phyloP scores from a whole-genome alignment of 352 stramenopile species.

The Phytophthora podocarpi region DNA sequence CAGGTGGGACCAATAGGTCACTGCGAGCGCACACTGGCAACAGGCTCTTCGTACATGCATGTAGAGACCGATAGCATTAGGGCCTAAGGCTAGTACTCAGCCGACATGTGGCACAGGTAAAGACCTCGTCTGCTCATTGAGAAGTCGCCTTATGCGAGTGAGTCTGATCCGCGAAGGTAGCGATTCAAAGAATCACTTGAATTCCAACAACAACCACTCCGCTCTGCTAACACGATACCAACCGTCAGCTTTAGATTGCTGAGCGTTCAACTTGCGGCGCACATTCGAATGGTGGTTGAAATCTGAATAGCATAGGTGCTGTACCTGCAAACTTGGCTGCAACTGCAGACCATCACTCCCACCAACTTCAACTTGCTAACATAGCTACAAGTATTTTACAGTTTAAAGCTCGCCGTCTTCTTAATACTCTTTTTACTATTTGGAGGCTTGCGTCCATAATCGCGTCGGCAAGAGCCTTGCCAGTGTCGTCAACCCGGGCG shows the following conservation, averaged over 20 bases:
- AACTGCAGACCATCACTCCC: constrained; percentile 18
- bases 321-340: neutral
- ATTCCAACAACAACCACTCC: too few relatives aligned
- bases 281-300: too few relatives aligned
- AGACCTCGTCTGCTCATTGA: constrained; percentile 1
- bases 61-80: too few relatives aligned
- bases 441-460: constrained; percentile 6
- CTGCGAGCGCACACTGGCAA: too few relatives aligned
- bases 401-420: too few relatives aligned
- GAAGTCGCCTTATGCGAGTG: neutral
- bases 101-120: neutral
- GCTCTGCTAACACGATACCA: too few relatives aligned
- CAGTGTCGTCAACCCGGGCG: neutral
- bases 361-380: constrained; percentile 21
- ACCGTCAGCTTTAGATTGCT: constrained; percentile 5
- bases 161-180: neutral
- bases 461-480: neutral
- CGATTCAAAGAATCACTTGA: neutral
- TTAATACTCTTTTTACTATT: constrained; percentile 1
- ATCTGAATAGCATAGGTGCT: too few relatives aligned
- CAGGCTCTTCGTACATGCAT: too few relatives aligned
- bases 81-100: too few relatives aligned
- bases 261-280: neutral
- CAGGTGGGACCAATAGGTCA: too few relatives aligned
- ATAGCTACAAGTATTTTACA: constrained; percentile 6